Percentiles rank a stretch among this genome's conserved stretches.
Evolutionary conservation across 2,329 filamentous ascomycete genomes (phyloP).

Genomic region (Paecilomyces variotii): DNA sequence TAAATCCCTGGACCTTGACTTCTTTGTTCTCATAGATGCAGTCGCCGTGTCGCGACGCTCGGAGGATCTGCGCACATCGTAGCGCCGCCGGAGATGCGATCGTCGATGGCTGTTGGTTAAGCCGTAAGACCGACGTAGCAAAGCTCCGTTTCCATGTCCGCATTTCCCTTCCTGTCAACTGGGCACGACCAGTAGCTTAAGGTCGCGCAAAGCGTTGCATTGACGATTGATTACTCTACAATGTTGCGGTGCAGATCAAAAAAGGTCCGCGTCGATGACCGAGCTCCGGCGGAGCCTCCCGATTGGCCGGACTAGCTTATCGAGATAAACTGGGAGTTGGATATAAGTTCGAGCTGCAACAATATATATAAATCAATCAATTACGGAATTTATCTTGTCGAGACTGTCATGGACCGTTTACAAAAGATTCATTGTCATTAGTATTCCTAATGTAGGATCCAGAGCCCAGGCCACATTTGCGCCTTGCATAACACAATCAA

Average conservation of each 20-base stretch:
- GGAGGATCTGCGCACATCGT: slow-evolving; percentile 33
- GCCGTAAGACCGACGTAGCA: slow-evolving; percentile 26
- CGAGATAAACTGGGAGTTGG: not conserved
- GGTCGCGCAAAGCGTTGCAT: not conserved
- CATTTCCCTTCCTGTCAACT: slow-evolving; percentile 21
- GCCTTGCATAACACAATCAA: slow-evolving; percentile 2
- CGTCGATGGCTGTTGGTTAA: slow-evolving; percentile 16
- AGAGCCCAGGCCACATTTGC: not conserved
- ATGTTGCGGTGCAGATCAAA: not conserved
- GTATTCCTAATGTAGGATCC: not conserved
- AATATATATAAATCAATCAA: too few relatives aligned
- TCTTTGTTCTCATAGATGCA: slow-evolving; percentile 28
- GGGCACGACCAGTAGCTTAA: not conserved
- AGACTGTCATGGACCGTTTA: not conserved
- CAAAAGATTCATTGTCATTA: not conserved
- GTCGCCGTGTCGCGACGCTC: slow-evolving; percentile 18
- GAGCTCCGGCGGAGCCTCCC: not conserved
- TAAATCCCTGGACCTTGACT: slow-evolving; percentile 64
- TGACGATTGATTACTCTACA: not conserved
- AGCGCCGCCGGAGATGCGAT: slow-evolving; percentile 14
- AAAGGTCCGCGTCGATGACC: not conserved
- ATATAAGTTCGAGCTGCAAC: not conserved
- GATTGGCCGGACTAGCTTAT: not conserved
- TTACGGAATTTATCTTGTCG: too few relatives aligned
- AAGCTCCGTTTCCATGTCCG: slow-evolving; percentile 33